Evolutionary conservation across 2,329 filamentous ascomycete species (phyloP).

Genomic region (Beauveria bassiana): DNA sequence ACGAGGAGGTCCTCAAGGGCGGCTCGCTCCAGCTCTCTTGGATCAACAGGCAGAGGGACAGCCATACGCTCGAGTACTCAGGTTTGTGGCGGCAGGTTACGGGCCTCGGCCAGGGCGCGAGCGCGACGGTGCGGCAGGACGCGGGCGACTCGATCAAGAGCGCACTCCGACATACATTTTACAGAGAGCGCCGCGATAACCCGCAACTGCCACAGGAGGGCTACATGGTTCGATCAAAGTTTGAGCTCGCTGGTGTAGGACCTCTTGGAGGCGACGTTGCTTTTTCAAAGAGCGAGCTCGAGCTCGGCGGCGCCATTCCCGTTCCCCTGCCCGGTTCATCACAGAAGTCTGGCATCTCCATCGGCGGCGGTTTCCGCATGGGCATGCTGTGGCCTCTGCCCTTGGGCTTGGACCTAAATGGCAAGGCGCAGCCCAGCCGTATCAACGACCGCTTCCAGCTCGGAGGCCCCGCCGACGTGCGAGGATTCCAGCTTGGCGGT

Average conservation of each 20-base stretch:
- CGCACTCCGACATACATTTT: slow-evolving; percentile 73
- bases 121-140: slow-evolving; percentile 72
- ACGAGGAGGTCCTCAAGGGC: slow-evolving; percentile 81
- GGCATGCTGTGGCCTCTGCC: slow-evolving; percentile 80
- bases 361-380: slow-evolving; percentile 73
- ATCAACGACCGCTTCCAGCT: slow-evolving; percentile 94
- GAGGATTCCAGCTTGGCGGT: slow-evolving; percentile 84
- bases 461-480: slow-evolving; percentile 87
- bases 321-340: slow-evolving; percentile 62
- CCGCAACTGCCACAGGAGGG: slow-evolving; percentile 77
- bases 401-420: slow-evolving; percentile 44
- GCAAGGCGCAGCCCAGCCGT: slow-evolving; percentile 58
- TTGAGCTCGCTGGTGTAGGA: slow-evolving; percentile 83
- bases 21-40: slow-evolving; percentile 71
- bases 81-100: slow-evolving; percentile 86
- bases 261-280: slow-evolving; percentile 79
- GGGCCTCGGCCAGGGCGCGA: slow-evolving; percentile 65
- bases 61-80: slow-evolving; percentile 73
- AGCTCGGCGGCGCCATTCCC: slow-evolving; percentile 68
- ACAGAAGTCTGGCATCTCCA: slow-evolving; percentile 67
- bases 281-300: slow-evolving; percentile 89
- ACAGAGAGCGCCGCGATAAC: slow-evolving; percentile 73
- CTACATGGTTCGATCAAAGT: slow-evolving; percentile 68
- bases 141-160: slow-evolving; percentile 90
- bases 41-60: slow-evolving; percentile 55